phyloP scores from a whole-genome alignment of 305 asterid species.

The Fraxinus paxiana region DNA sequence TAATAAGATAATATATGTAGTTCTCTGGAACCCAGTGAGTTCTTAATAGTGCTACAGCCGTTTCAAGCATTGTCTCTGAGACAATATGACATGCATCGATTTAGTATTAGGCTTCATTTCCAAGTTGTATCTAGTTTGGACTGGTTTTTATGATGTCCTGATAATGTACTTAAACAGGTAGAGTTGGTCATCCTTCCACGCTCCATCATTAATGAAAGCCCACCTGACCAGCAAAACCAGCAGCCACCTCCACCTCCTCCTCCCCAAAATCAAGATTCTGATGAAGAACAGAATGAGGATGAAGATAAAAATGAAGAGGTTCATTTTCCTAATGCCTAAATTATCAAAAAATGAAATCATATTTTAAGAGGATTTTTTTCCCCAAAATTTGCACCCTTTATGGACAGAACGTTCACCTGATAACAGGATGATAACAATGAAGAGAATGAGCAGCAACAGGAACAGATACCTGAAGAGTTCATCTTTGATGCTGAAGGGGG shows the following conservation, averaged over 20 bases:
- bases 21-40: background rate
- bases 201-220: slow-evolving; percentile 62
- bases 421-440: slow-evolving; percentile 69
- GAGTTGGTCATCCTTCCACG: slow-evolving; percentile 92
- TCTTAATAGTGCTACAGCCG: background rate
- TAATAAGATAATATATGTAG: background rate
- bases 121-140: background rate
- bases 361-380: background rate
- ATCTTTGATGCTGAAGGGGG: slow-evolving; percentile 96
- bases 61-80: background rate
- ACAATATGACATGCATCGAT: background rate
- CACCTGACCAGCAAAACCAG: slow-evolving; percentile 85
- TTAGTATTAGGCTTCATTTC: background rate
- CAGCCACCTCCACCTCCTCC: slow-evolving; percentile 90
- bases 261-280: slow-evolving; percentile 78
- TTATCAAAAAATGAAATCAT: background rate
- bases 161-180: slow-evolving; percentile 49
- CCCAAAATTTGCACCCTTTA: background rate
- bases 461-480: slow-evolving; percentile 93
- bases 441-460: slow-evolving; percentile 88
- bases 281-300: slow-evolving; percentile 75
- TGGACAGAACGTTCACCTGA: slow-evolving; percentile 8
- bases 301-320: slow-evolving; percentile 67
- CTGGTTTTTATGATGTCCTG: slow-evolving; percentile 17
- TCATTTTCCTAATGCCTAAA: slow-evolving; percentile 11